A percentile compares a stretch with the other conserved stretches of the same genome.
Evolutionary conservation across 2,329 filamentous ascomycete genomes (phyloP).

Genomic region (Grosmannia penicillata): DNA sequence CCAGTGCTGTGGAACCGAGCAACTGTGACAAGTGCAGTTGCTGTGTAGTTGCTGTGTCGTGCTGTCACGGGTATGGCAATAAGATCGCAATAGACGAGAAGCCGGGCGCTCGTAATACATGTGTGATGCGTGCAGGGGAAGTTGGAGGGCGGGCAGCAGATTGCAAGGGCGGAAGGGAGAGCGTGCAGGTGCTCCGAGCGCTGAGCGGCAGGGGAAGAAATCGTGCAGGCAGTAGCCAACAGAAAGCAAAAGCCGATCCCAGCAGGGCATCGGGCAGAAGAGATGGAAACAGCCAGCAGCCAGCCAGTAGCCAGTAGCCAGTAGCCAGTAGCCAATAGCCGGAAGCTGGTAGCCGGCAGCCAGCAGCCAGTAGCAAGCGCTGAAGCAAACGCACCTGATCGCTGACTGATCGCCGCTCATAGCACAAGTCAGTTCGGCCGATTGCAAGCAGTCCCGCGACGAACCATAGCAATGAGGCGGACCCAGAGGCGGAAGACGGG

Average conservation of each 20-base stretch:
- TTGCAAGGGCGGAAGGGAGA: neutral
- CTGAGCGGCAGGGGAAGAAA: no score
- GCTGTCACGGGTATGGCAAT: neutral
- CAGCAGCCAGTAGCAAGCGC: no score
- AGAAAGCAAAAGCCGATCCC: no score
- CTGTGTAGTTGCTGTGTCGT: no score
- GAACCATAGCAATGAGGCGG: constrained; percentile 5
- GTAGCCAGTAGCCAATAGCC: no score
- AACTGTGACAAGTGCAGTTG: constrained; percentile 1
- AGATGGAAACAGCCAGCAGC: neutral
- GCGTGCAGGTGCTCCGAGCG: no score
- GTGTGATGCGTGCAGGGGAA: no score
- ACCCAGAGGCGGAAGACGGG: no score
- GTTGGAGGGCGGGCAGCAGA: neutral
- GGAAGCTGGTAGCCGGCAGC: no score
- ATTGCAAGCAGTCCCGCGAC: constrained; percentile 1
- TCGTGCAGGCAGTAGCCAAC: no score
- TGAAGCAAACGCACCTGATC: constrained; percentile 28
- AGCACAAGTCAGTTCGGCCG: constrained; percentile 25
- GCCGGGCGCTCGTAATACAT: no score
- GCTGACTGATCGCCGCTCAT: constrained; percentile 47
- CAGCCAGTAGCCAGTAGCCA: no score
- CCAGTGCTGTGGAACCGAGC: constrained; percentile 6
- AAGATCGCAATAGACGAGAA: neutral
- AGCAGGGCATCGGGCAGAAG: constrained; percentile 2